A percentile compares a stretch with the other conserved stretches of the same genome.
These are phyloP conservation scores for Kentomonas sorsogonicus DNA, from an alignment of 208 protist species.

Conservation along the genomic window DNA sequence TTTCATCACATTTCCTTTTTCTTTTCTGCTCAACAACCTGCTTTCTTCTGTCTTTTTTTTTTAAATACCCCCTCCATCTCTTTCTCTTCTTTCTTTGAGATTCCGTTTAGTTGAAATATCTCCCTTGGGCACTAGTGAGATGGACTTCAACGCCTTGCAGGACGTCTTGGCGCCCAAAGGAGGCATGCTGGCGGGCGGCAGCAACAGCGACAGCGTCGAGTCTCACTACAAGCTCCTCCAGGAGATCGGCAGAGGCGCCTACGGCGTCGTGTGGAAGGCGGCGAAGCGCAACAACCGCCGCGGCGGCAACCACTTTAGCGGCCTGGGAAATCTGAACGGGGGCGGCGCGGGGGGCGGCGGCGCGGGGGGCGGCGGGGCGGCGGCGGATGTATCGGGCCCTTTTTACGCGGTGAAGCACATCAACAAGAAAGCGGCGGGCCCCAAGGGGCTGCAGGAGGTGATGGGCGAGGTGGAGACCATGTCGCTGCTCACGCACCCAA, in stretches of 20 bases:
- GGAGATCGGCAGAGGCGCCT: conserved; percentile 77
- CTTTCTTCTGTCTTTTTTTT: neutral
- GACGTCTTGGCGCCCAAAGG: conserved; percentile 37
- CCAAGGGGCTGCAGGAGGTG: conserved; percentile 58
- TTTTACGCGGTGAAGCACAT: conserved; percentile 81
- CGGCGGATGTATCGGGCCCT: too few relatives aligned
- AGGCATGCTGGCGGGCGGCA: conserved; percentile 11
- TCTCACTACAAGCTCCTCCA: conserved; percentile 51
- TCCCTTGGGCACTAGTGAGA: too few relatives aligned
- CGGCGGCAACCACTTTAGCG: too few relatives aligned
- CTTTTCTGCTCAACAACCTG: conserved; percentile 1
- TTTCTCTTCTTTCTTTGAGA: conserved; percentile 19
- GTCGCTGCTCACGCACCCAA: conserved; percentile 83
- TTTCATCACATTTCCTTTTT: neutral
- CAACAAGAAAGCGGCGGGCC: conserved; percentile 59
- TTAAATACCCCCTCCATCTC: conserved; percentile 5
- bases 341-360: too few relatives aligned
- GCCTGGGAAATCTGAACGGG: too few relatives aligned
- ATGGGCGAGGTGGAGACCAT: conserved; percentile 91
- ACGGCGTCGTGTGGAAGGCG: conserved; percentile 70
- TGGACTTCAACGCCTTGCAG: conserved; percentile 80
- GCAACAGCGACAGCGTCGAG: conserved; percentile 23
- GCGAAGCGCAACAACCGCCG: conserved; percentile 34
- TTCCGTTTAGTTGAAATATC: conserved; percentile 10
- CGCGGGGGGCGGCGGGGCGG: too few relatives aligned